These are phyloP conservation scores for Sordariomycetes sp. DNA, from an alignment of 2,329 filamentous ascomycete species.

Conservation along the genomic window DNA sequence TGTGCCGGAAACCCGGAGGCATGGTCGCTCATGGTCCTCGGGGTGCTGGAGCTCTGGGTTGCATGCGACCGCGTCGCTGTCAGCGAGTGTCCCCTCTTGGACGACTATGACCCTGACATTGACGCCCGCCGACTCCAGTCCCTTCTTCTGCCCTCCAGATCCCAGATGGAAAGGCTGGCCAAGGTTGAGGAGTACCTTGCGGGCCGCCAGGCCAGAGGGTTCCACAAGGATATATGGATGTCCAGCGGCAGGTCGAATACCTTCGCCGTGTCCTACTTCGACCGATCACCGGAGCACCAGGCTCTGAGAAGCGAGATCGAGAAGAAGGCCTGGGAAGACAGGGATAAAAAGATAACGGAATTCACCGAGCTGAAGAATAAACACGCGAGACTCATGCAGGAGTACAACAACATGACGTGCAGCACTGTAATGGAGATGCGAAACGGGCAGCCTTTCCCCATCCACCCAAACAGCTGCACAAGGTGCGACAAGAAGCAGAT, in stretches of 20 bases:
- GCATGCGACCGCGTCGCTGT: conserved; percentile 39
- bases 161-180: conserved; percentile 33
- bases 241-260: conserved; percentile 15
- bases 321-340: conserved; percentile 16
- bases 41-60: conserved; percentile 46
- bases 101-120: conserved; percentile 35
- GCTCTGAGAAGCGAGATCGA: conserved; percentile 24
- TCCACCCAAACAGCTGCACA: conserved; percentile 15
- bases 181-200: conserved; percentile 32
- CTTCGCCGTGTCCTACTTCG: conserved; percentile 12
- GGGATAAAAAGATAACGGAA: conserved; percentile 20
- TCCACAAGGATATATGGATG: conserved; percentile 19
- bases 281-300: conserved; percentile 20
- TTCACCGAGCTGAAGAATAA: conserved; percentile 14
- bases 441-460: conserved; percentile 6
- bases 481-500: conserved; percentile 20
- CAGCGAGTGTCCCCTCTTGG: conserved; percentile 24
- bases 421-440: background rate
- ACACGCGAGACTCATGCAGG: conserved; percentile 17
- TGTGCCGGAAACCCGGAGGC: conserved; percentile 25
- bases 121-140: conserved; percentile 24
- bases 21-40: conserved; percentile 44
- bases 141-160: conserved; percentile 29
- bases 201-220: background rate
- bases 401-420: conserved; percentile 5